Conservation (phyloP, 805 yeast genomes). For the Metschnikowia gelsemii region DNA sequence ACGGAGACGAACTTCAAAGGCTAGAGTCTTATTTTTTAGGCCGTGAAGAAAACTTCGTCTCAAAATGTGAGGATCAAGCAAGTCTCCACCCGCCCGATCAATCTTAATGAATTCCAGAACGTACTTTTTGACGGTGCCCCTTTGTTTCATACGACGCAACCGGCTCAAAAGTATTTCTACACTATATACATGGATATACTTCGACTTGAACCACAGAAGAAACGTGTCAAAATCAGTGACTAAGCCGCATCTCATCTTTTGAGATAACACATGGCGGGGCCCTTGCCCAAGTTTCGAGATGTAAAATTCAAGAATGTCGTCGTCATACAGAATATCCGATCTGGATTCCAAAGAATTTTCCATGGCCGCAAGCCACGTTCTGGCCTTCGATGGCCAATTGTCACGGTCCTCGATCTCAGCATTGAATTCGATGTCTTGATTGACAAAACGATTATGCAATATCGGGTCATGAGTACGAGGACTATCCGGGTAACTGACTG, state of each 20-base stretch:
- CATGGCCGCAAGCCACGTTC: neutral
- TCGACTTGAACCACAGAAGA: neutral
- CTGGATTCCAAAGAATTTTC: neutral
- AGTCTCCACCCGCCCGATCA: neutral
- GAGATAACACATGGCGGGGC: neutral
- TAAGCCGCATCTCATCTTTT: neutral
- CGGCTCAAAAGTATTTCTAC: neutral
- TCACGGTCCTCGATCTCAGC: conserved; percentile 2
- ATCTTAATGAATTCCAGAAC: neutral
- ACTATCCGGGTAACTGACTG: no score
- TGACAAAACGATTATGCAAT: neutral
- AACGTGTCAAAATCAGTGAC: neutral
- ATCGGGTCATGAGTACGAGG: no score
- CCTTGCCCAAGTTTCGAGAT: neutral
- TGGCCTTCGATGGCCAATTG: neutral
- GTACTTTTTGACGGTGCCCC: neutral
- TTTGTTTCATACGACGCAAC: neutral
- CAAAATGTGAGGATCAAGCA: neutral
- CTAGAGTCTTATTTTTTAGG: neutral
- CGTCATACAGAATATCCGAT: neutral
- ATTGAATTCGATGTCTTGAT: neutral
- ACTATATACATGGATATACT: neutral
- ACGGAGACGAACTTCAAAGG: neutral
- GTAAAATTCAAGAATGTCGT: neutral
- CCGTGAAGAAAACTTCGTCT: neutral